Evolutionary conservation across 2,329 filamentous ascomycete genomes (phyloP).

Genomic region (Aspergillus sp.): DNA sequence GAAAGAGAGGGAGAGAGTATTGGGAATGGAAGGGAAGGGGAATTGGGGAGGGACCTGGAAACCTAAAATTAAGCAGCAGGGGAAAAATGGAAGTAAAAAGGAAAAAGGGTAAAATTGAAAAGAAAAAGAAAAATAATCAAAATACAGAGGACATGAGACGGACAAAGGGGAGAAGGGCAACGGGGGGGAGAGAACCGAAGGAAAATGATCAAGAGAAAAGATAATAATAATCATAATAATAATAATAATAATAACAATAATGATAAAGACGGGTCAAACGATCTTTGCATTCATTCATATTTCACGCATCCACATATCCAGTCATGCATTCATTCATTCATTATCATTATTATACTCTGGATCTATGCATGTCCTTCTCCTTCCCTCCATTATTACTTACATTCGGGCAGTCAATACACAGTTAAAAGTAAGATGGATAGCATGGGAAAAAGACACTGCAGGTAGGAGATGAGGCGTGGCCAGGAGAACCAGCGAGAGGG

Average conservation of each 20-base stretch:
- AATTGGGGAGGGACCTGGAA: conserved; percentile 10
- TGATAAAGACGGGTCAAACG: neutral
- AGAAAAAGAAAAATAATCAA: conserved; percentile 10
- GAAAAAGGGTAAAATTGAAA: neutral
- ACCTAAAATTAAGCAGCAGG: conserved; percentile 1
- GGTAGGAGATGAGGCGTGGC: neutral
- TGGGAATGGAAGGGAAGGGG: conserved; percentile 8
- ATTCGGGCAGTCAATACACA: too few relatives aligned
- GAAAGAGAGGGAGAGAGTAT: too few relatives aligned
- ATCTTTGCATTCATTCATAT: neutral
- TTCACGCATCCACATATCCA: neutral
- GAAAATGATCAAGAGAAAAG: conserved; percentile 1
- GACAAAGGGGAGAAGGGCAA: neutral
- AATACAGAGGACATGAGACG: conserved; percentile 3
- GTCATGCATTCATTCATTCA: neutral
- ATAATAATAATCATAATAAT: neutral
- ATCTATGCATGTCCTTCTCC: neutral
- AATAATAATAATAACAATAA: neutral
- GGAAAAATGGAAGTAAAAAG: conserved; percentile 7
- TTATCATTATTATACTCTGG: neutral
- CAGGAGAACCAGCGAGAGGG: neutral
- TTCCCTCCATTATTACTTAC: neutral
- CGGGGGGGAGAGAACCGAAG: neutral
- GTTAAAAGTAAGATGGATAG: too few relatives aligned
- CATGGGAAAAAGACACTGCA: neutral